Evolutionary conservation across 2,329 filamentous ascomycete species (phyloP), one percentile per base, ranked within the genome.

Genomic region (Fusarium lateritium): DNA sequence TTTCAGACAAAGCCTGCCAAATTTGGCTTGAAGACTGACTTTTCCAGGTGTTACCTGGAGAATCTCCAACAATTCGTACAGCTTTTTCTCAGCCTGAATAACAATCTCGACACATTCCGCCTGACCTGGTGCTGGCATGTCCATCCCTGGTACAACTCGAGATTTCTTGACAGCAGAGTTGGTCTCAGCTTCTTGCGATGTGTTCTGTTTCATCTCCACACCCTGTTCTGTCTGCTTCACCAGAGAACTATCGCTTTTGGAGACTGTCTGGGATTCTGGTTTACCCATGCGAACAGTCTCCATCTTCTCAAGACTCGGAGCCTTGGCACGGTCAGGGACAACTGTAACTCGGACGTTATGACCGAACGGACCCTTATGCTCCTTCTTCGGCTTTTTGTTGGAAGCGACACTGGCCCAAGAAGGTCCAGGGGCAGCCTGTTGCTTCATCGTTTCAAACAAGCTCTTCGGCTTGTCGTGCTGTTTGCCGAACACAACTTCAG

Each of bases 1-100:
- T 26, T 70, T 75, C 34, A 76, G 38, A 47, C 75, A 78, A 10
- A 78, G 57, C 5, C 77, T 74, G 2, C 77, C 77, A 44, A 79
- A 75, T 15, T 65, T 65, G 31, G 75, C 57, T 39, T 73, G 63
- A 10, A 79, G 42, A 7, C 58, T 65, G 15, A 77, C 36, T 9
- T 55, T 50, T 2, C 77, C 77, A 8, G 77, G 73, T 0, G 61
- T 62, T 9, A 70, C 36, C 46, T 71, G 67, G 17, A 78, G 44
- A 8, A 75, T 31, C 8, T 56, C 51, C 3, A 73, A 43, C 19
- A 76, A 31, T 2, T 65, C 47, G 8, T 49, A 57, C 7, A 68
- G 36, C 54, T 57, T 47, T 11, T 6, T 31, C 52, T 73, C 61
- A 11, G 65, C 40, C 17, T 65, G 22, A 8, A 50, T 44, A 6